phyloP scores from a whole-genome alignment of 306 rosid species.

The Trifolium dubium region DNA sequence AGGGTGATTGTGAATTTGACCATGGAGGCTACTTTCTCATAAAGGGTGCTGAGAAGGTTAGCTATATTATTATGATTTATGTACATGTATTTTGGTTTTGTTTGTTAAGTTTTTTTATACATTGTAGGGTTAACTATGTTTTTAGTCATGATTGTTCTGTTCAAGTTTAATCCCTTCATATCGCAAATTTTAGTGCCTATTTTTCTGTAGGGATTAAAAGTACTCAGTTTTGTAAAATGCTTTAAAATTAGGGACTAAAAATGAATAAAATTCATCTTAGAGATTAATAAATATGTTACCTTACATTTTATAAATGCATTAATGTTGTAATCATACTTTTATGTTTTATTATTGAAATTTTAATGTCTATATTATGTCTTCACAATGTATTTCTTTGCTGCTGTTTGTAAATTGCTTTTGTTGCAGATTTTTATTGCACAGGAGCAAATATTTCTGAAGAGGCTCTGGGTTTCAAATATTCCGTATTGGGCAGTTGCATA shows the following conservation, averaged over 20 bases:
- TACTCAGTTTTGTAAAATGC: background rate
- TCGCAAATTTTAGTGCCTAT: background rate
- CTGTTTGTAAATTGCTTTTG: constrained; percentile 15
- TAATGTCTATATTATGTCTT: background rate
- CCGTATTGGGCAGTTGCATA: constrained; percentile 69
- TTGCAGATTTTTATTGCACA: constrained; percentile 93
- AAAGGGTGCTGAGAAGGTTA: constrained; percentile 95
- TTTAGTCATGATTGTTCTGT: background rate
- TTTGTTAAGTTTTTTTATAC: background rate
- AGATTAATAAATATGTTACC: too few species aligned
- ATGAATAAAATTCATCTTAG: background rate
- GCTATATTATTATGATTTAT: constrained; percentile 18
- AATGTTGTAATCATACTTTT: background rate
- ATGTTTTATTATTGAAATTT: constrained; percentile 21
- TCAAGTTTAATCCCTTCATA: background rate
- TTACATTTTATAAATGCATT: background rate
- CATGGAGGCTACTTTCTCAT: constrained; percentile 89
- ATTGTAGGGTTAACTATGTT: background rate
- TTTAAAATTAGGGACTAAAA: background rate
- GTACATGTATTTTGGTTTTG: constrained; percentile 6
- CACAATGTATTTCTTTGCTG: background rate
- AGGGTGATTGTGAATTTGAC: constrained; percentile 88
- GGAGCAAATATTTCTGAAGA: constrained; percentile 74
- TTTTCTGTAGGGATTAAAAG: background rate
- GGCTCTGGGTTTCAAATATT: constrained; percentile 70